These are phyloP conservation scores for Wickerhamiella lipophila DNA, from an alignment of 805 yeast genomes.

Conservation along the genomic window DNA sequence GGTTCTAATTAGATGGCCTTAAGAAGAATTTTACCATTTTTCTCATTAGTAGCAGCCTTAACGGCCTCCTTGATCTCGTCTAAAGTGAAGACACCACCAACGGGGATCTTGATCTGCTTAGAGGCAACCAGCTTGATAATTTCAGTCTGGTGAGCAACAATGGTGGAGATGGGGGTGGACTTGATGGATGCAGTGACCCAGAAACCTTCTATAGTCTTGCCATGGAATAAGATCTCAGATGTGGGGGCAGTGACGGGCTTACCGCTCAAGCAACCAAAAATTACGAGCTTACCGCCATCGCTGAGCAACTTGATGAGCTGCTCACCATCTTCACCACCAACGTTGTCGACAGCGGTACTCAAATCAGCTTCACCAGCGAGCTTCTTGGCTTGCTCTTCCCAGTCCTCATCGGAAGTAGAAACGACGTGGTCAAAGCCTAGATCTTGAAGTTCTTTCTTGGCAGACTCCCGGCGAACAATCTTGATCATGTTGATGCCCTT, in stretches of 20 bases:
- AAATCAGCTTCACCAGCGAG: slow-evolving; percentile 3
- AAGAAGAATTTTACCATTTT: slow-evolving; percentile 13
- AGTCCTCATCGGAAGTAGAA: not conserved
- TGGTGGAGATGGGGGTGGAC: not conserved
- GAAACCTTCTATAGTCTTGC: slow-evolving; percentile 6
- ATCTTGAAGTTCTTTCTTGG: slow-evolving; percentile 9
- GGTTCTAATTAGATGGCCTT: not conserved
- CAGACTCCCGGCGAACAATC: slow-evolving; percentile 10
- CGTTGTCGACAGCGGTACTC: slow-evolving; percentile 7
- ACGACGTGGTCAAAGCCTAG: slow-evolving; percentile 6
- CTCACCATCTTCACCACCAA: slow-evolving; percentile 7
- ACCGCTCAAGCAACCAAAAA: slow-evolving; percentile 1
- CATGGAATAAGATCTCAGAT: not conserved
- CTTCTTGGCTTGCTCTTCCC: slow-evolving; percentile 7
- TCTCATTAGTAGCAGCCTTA: not conserved
- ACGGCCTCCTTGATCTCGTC: slow-evolving; percentile 7
- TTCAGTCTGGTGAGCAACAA: not conserved
- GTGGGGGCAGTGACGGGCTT: slow-evolving; percentile 1
- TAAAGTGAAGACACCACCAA: not conserved
- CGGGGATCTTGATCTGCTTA: slow-evolving; percentile 1
- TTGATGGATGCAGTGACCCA: slow-evolving; percentile 1
- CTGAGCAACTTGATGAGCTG: slow-evolving; percentile 1
- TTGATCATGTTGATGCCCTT: slow-evolving; percentile 12
- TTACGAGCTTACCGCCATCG: slow-evolving; percentile 2
- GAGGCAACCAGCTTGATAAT: slow-evolving; percentile 1